Base-by-base conservation (phyloP, 768 basidiomycete genomes). In the Filobasidium floriforme region DNA sequence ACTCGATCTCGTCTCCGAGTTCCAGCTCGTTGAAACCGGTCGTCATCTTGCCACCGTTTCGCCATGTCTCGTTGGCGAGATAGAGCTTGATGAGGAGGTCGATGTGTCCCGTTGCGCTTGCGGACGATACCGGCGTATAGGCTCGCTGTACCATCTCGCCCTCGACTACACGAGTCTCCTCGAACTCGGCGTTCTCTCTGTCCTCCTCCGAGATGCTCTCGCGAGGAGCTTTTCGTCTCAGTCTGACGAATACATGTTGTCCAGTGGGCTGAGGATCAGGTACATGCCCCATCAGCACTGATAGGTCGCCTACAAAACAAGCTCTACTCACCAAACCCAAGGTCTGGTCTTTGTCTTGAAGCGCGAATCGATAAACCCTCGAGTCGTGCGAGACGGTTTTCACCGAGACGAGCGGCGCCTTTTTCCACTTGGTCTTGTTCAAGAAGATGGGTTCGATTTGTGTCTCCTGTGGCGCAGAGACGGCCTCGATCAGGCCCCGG, bases 61-160 rank as follows among this genome's bases (percentile, higher is more conserved):
- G 81, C 59, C 76, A 81, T 24, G 66, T 63, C 2, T 66, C 43
- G 4, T 70, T 75, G 2, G 84, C 80, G 61, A 80, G 76, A 68
- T 85, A 85, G 41, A 84, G 74, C 68, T 68, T 87, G 73, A 87
- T 76, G 59, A 86, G 75, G 59, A 85, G 72, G 61, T 85, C 85
- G 41, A 86, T 78, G 64, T 74, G 81, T 0, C 85, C 85, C 26
- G 70, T 74, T 1, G 80, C 81, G 26, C 77, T 75, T 49, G 74
- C 69, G 57, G 70, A 70, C 29, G 84, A 85, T n/a, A 86, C 79
- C 0, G 85, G 85, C 0, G 85, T 86, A 66, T 86, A 87, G 0
- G 85, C 83, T 15, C 85, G 79, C 66, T 85, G 85, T 0, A 86
- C 81, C 12, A 84, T 52, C 59, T 85, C 81, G 32, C 80, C 80